phyloP scores from a whole-genome alignment of 139 green algal genomes.

The Prasinococcaceae sp. region DNA sequence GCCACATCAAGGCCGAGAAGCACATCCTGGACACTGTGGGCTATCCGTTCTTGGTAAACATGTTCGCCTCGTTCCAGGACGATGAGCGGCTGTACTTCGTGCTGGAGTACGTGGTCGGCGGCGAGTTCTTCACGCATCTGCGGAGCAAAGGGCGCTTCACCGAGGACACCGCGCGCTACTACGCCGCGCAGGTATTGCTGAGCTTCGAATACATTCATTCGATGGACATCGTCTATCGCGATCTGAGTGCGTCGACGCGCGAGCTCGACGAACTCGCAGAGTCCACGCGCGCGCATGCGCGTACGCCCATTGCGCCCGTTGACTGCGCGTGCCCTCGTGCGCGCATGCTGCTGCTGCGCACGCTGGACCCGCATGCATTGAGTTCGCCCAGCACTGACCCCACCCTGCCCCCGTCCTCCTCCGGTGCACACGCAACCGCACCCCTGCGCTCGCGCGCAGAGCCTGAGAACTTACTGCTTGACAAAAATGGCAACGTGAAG shows the following conservation, averaged over 20 bases:
- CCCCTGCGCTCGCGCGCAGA: not conserved
- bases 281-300: too few relatives aligned
- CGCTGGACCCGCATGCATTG: too few relatives aligned
- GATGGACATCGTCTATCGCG: constrained; percentile 13
- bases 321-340: too few relatives aligned
- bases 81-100: constrained; percentile 50
- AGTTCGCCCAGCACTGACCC: too few relatives aligned
- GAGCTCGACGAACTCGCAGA: too few relatives aligned
- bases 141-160: constrained; percentile 8
- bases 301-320: too few relatives aligned
- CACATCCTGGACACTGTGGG: constrained; percentile 34
- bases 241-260: too few relatives aligned
- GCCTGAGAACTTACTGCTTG: constrained; percentile 68
- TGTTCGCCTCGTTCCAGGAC: constrained; percentile 51
- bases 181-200: constrained; percentile 15
- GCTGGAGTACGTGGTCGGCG: constrained; percentile 59
- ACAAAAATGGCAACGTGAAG: constrained; percentile 57
- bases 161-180: constrained; percentile 12
- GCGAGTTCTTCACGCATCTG: constrained; percentile 60
- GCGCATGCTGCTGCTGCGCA: too few relatives aligned
- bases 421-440: too few relatives aligned
- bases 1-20: constrained; percentile 52
- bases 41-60: constrained; percentile 44
- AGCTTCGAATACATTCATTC: constrained; percentile 19
- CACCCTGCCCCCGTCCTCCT: too few relatives aligned